Base-by-base conservation (phyloP, 805 yeast genomes). In the Kluyveromyces starmeri region DNA sequence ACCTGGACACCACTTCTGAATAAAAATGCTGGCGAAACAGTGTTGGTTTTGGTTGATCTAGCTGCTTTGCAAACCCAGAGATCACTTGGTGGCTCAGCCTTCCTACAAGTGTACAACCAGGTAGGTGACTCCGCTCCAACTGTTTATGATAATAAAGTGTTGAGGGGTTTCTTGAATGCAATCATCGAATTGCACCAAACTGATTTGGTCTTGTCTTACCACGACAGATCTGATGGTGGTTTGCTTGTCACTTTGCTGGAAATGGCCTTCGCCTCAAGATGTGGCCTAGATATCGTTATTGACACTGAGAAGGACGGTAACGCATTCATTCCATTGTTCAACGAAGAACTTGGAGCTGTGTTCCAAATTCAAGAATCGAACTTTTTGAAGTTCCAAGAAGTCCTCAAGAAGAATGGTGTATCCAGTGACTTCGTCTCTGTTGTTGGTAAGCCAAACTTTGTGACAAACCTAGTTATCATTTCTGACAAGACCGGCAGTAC, bases 221-320 rank as follows among this genome's bases (percentile, higher is more conserved):
- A 92, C 55, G 98, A 92, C 60, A 71, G 89, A 51, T 83, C 95
- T 15, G 98, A 92, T 59, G 98, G 98, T 71, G 98, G 98, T 55
- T 67, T 89, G 53, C 64, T 88, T 39, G 78, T 82, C 28, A 78
- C 97, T 7, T 65, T 83, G 29, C 64, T 81, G 28, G 98, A 92
- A 65, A 92, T 92, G 97, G 95, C 96, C 1, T 92, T 92, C 64
- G 95, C 97, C 28, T 88, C 89, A 20, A 78, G 96, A 65, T 73
- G 76, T 35, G 98, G 98, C 44, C 55, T 88, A 38, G 70, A 76
- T 34, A 62, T 88, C 36, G 56, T 62, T 23, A 40, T 79, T 24
- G 48, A 53, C 13, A 56, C 63, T 8, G 48, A 52, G 12, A 45
- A 51, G 15, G 51, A 50, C 18, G 66, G 64, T 17, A 71, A 68